Evolutionary conservation across 2,329 filamentous ascomycete species (phyloP).

Genomic region (Cladosporium sp.): DNA sequence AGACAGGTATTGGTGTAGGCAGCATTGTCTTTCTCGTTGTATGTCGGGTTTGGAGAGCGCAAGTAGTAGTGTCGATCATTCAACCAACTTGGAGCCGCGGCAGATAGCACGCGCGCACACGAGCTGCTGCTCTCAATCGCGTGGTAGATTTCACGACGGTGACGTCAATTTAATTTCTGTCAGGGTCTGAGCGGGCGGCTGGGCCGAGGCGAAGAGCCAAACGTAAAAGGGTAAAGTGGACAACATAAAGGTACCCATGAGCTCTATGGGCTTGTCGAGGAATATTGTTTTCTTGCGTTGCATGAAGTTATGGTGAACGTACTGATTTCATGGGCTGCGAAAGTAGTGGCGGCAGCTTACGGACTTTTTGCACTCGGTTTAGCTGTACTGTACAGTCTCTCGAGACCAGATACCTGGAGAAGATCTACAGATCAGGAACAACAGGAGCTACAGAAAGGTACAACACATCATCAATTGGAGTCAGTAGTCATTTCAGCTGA

Average conservation of each 20-base stretch:
- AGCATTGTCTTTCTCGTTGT: conserved; percentile 2
- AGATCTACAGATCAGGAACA: background rate
- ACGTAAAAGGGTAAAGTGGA: background rate
- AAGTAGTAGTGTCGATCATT: conserved; percentile 5
- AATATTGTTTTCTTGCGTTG: background rate
- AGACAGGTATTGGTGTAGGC: background rate
- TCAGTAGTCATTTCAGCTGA: background rate
- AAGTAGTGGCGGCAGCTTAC: background rate
- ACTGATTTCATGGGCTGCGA: background rate
- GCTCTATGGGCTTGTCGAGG: no score
- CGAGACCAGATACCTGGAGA: conserved; percentile 4
- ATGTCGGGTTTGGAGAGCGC: background rate
- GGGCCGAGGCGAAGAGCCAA: background rate
- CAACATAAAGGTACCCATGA: no score
- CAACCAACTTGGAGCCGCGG: conserved; percentile 7
- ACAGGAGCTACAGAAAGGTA: background rate
- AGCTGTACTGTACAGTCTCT: background rate
- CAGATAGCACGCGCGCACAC: conserved; percentile 4
- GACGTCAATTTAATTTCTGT: background rate
- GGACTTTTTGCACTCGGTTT: background rate
- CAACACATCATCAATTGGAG: background rate
- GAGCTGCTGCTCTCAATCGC: background rate
- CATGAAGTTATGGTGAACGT: background rate
- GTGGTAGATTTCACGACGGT: background rate
- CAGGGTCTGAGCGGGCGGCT: background rate